Evolutionary conservation across 495 filamentous ascomycete species (phyloP), one percentile per base, ranked within the genome.

Genomic region (Trichoderma erinaceum): DNA sequence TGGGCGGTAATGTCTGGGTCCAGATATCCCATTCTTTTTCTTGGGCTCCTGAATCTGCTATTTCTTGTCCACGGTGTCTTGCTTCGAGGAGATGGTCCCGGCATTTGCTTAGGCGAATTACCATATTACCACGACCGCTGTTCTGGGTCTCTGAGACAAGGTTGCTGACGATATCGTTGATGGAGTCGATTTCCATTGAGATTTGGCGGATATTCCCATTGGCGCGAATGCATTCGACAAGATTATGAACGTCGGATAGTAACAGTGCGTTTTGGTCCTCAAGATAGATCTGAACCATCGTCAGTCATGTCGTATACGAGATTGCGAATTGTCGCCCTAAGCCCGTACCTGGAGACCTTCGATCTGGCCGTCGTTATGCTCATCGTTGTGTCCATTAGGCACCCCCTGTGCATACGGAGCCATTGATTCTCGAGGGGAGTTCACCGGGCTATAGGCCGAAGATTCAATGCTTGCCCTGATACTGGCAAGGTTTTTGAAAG

Each of bases 251-350:
- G 27, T 87, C 89, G 71, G 92, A 87, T 32, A 96, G 89, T 50
- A 96, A 85, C 15, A 87, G 80, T 64, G 91, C 90, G 15, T 90
- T 92, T 77, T 93, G 91, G 70, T 92, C 90, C 71, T 96, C 91
- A 52, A 96, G 87, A 75, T 93, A 94, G 69, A 90, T 86, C 67
- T 79, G 71, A 68, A 48, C 69, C 68, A 12, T 73, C 73, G 65
- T 71, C 75, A 64, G 48, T 70, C 15, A 38, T 38, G 27, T 70
- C 71, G 48, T 78, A 80, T 16, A 52, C 65, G 21, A 68, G 11
- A 23, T 58, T 58, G n/a, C 11, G 16, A 61, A 21, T n/a, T 18
- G 56, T 32, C 56, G 23, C 25, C 56, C 25, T 61, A 61, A 61
- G 27, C 56, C 27, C 56, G 23, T 61, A 61, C 56, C 23, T 61